Evolutionary conservation across 352 stramenopile species (phyloP).

Genomic region (Pythium vanterpoolii): DNA sequence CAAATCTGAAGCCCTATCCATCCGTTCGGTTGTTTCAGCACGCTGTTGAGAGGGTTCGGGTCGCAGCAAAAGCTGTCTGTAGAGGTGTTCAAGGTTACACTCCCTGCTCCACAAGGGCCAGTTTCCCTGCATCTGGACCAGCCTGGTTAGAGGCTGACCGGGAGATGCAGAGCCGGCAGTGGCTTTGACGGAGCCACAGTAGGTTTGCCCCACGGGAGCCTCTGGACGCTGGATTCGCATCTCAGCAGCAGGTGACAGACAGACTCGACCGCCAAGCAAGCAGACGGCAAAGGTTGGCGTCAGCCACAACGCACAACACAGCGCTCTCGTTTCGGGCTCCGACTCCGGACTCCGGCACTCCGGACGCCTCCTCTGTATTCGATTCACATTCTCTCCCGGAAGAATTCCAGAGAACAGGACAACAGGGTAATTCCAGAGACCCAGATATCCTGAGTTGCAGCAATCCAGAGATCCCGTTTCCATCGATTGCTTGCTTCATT

Average conservation of each 20-base stretch:
- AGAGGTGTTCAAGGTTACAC: too few relatives aligned
- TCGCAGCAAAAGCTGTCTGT: not conserved
- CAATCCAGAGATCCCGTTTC: not conserved
- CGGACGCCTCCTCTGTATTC: too few relatives aligned
- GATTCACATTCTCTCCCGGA: not conserved
- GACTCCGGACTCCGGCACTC: not conserved
- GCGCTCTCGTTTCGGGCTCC: not conserved
- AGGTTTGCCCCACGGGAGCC: not conserved
- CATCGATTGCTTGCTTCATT: not conserved
- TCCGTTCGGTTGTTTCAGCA: not conserved
- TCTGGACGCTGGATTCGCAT: conserved; percentile 15
- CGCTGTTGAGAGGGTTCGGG: not conserved
- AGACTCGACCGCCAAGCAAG: not conserved
- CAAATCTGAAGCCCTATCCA: not conserved
- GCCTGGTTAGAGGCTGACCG: too few relatives aligned
- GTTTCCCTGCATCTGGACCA: too few relatives aligned
- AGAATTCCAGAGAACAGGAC: conserved; percentile 1
- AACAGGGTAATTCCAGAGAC: not conserved
- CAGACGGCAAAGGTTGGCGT: not conserved
- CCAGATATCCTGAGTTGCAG: not conserved
- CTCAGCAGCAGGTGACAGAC: conserved; percentile 1
- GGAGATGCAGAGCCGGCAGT: conserved; percentile 6
- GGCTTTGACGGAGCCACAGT: too few relatives aligned
- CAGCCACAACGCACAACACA: not conserved
- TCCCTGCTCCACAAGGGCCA: conserved; percentile 3